Conservation (phyloP, 257 asterid species). For the Gentiana dahurica region DNA sequence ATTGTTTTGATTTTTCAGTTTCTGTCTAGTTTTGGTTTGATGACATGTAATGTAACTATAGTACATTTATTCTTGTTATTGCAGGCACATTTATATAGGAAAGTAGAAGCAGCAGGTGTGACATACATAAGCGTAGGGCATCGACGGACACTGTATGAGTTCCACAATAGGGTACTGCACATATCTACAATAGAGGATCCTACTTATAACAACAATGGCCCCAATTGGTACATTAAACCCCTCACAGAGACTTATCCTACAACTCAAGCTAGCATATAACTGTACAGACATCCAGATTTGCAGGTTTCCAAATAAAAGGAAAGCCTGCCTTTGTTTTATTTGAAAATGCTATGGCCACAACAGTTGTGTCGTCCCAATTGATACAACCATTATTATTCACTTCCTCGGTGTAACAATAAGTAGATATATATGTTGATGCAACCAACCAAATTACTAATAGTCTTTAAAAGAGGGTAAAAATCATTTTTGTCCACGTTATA, state of each 20-base stretch:
- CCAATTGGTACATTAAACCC: conserved; percentile 52
- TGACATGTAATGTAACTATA: neutral
- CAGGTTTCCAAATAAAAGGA: too few relatives aligned
- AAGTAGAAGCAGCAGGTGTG: conserved; percentile 52
- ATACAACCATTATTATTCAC: too few relatives aligned
- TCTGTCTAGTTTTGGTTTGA: neutral
- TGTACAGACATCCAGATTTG: too few relatives aligned
- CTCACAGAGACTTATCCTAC: conserved; percentile 21
- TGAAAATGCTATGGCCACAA: too few relatives aligned
- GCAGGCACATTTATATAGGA: conserved; percentile 58
- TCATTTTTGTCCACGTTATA: too few relatives aligned
- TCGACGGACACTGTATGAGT: conserved; percentile 43
- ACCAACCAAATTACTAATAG: too few relatives aligned
- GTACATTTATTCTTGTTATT: neutral
- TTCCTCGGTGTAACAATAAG: too few relatives aligned
- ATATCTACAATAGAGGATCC: conserved; percentile 37
- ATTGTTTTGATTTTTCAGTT: too few relatives aligned
- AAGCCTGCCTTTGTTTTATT: too few relatives aligned
- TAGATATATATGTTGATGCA: too few relatives aligned
- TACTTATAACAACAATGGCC: conserved; percentile 3
- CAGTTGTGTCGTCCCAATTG: too few relatives aligned
- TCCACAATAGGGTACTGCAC: conserved; percentile 36
- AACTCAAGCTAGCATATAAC: neutral
- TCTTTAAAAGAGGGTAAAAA: too few relatives aligned
- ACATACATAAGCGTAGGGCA: conserved; percentile 74